Conservation (phyloP, 1,284 basidiomycete genomes). For the Cutaneotrichosporon cavernicola region DNA sequence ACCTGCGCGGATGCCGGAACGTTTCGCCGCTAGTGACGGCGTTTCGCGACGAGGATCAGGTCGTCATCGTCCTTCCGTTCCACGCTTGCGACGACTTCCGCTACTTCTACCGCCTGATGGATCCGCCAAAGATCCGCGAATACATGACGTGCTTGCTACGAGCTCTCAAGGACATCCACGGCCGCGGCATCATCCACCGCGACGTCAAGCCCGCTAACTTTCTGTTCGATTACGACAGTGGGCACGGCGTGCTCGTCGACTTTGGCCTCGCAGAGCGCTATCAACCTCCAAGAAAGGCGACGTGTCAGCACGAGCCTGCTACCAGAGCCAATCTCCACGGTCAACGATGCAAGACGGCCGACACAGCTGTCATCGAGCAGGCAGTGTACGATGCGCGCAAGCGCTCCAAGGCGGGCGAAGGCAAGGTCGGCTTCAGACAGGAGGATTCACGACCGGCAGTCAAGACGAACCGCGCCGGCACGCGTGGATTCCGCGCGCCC, state of each 20-base stretch:
- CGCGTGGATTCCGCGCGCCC: constrained; percentile 92
- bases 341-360: constrained; percentile 37
- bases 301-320: constrained; percentile 71
- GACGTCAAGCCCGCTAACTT: constrained; percentile 99
- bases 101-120: constrained; percentile 52
- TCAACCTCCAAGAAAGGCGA: constrained; percentile 50
- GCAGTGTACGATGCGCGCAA: constrained; percentile 65
- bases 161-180: constrained; percentile 83
- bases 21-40: constrained; percentile 92
- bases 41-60: constrained; percentile 86
- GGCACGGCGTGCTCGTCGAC: constrained; percentile 85
- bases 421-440: constrained; percentile 51
- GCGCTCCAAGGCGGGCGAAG: constrained; percentile 53
- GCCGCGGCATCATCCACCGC: constrained; percentile 87
- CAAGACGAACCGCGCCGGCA: constrained; percentile 95
- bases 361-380: constrained; percentile 48
- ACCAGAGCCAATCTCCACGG: constrained; percentile 68
- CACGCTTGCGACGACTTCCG: constrained; percentile 90
- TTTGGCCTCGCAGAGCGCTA: constrained; percentile 82
- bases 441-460: constrained; percentile 64
- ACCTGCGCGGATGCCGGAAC: constrained; percentile 69
- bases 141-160: constrained; percentile 92
- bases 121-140: constrained; percentile 61
- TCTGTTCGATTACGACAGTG: constrained; percentile 82
- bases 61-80: constrained; percentile 93